These are phyloP conservation scores for Pyrenophora tritici-repentis DNA, from an alignment of 2,329 filamentous ascomycete species.

Conservation along the genomic window DNA sequence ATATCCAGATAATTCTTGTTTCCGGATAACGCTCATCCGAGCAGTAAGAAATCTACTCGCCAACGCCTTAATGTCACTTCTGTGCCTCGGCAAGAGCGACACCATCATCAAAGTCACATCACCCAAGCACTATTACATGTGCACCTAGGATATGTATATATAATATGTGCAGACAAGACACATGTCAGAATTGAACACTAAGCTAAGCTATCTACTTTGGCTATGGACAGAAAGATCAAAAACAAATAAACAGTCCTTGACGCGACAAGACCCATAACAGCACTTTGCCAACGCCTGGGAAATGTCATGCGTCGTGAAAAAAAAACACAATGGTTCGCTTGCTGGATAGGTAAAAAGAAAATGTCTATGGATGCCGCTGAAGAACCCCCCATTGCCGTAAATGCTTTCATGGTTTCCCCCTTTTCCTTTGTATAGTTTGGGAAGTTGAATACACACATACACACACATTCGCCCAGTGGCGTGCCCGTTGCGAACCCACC, in stretches of 20 bases:
- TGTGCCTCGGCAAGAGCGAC: no score
- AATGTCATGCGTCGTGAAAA: conserved; percentile 28
- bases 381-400: conserved; percentile 24
- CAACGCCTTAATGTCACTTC: no score
- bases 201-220: conserved; percentile 36
- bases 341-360: conserved; percentile 12
- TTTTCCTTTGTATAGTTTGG: conserved; percentile 6
- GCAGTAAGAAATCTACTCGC: no score
- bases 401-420: conserved; percentile 26
- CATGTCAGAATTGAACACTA: not conserved
- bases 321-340: conserved; percentile 13
- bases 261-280: no score
- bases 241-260: no score
- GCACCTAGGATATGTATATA: not conserved
- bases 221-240: conserved; percentile 30
- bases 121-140: not conserved
- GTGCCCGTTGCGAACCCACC: conserved; percentile 1
- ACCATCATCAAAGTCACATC: no score
- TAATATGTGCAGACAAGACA: not conserved
- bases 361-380: conserved; percentile 43
- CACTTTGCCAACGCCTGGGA: conserved; percentile 32
- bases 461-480: no score
- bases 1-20: no score
- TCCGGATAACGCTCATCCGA: no score
- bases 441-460: conserved; percentile 1